Conservation (phyloP, 164 flowering plant species). For the Chloranthus sessilifolius region DNA sequence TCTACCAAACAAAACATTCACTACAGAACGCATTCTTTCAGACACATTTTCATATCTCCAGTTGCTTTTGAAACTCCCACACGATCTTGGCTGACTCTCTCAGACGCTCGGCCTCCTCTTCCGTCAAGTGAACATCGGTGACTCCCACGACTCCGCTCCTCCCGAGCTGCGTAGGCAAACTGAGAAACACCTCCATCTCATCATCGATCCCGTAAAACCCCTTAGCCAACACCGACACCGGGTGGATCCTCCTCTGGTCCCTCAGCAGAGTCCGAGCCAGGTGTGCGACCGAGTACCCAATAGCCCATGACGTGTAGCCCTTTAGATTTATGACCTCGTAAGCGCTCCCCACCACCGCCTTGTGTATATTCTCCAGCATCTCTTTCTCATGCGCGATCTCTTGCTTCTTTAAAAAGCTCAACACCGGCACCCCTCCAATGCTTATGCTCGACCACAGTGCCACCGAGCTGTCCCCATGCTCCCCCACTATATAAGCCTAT, state of each 20-base stretch:
- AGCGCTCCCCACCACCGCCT: slow-evolving; percentile 54
- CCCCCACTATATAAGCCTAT: slow-evolving; percentile 81
- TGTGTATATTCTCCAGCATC: slow-evolving; percentile 59
- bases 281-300: slow-evolving; percentile 79
- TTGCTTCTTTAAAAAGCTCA: slow-evolving; percentile 62
- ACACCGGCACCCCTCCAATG: slow-evolving; percentile 77
- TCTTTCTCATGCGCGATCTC: slow-evolving; percentile 57
- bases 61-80: slow-evolving; percentile 48
- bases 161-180: slow-evolving; percentile 80
- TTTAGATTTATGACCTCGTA: slow-evolving; percentile 72
- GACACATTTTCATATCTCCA: too few species aligned
- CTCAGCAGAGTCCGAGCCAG: slow-evolving; percentile 56
- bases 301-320: slow-evolving; percentile 91
- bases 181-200: slow-evolving; percentile 65
- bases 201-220: slow-evolving; percentile 63
- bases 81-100: slow-evolving; percentile 49
- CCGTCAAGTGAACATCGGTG: slow-evolving; percentile 53
- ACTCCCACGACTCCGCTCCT: slow-evolving; percentile 60
- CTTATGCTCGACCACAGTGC: slow-evolving; percentile 93
- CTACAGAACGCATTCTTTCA: too few species aligned
- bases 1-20: too few species aligned
- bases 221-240: slow-evolving; percentile 66
- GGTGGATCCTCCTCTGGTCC: slow-evolving; percentile 73
- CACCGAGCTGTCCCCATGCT: slow-evolving; percentile 88
- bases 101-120: slow-evolving; percentile 49